Evolutionary conservation across 1,139 yeast species (phyloP).

Genomic region (Diutina pseudorugosa): DNA sequence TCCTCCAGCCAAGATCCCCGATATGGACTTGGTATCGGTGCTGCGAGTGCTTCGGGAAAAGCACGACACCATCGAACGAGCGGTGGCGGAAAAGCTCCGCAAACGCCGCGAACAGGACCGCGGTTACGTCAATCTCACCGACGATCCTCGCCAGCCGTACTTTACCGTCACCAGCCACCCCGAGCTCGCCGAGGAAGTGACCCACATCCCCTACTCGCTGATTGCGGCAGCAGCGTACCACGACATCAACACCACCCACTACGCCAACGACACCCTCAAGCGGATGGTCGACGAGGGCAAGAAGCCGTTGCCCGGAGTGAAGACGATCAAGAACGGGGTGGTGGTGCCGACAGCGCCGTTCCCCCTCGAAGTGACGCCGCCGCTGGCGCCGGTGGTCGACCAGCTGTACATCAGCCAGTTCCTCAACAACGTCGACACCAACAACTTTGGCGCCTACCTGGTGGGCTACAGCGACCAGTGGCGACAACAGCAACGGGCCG

Average conservation of each 20-base stretch:
- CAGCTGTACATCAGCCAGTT: conserved; percentile 28
- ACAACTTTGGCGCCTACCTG: conserved; percentile 36
- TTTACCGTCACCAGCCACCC: conserved; percentile 52
- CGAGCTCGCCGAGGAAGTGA: conserved; percentile 34
- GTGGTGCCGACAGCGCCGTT: conserved; percentile 31
- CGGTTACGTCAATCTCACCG: conserved; percentile 75
- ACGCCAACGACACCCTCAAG: conserved; percentile 26
- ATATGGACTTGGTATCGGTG: conserved; percentile 77
- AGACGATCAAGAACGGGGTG: conserved; percentile 34
- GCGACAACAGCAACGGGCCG: neutral
- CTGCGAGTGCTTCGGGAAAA: conserved; percentile 65
- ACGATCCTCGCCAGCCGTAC: conserved; percentile 83
- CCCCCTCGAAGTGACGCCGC: conserved; percentile 28
- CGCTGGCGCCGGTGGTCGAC: conserved; percentile 18
- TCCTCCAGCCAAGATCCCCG: conserved; percentile 88
- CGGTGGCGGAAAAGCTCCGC: conserved; percentile 71
- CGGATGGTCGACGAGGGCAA: conserved; percentile 29
- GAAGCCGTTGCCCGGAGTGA: conserved; percentile 30
- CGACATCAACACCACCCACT: conserved; percentile 54
- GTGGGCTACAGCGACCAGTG: conserved; percentile 25
- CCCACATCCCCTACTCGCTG: conserved; percentile 71
- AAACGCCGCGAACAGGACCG: conserved; percentile 62
- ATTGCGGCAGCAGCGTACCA: conserved; percentile 61
- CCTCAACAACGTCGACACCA: conserved; percentile 30
- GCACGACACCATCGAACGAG: conserved; percentile 65